A percentile compares a stretch with the other conserved stretches of the same genome.
phyloP scores from a whole-genome alignment of 768 basidiomycete species.

The Boletus barrowsii region DNA sequence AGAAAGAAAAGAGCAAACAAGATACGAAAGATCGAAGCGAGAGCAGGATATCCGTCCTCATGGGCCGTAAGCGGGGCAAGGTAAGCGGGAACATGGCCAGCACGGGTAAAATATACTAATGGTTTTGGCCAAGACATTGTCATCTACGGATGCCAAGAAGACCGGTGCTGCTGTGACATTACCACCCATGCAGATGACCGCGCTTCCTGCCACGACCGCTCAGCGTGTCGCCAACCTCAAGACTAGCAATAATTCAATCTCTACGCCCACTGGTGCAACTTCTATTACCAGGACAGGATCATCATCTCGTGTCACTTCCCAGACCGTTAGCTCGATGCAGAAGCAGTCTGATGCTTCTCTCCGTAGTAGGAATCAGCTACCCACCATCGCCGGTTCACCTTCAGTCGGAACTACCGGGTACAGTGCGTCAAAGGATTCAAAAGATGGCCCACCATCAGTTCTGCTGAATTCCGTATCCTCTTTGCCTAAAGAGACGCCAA shows the following conservation, averaged over 20 bases:
- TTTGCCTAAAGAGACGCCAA: constrained; percentile 79
- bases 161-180: constrained; percentile 64
- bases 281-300: constrained; percentile 43
- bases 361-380: constrained; percentile 70
- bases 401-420: constrained; percentile 69
- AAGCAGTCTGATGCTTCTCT: constrained; percentile 83
- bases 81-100: constrained; percentile 41
- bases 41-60: constrained; percentile 82
- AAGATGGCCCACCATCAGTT: constrained; percentile 55
- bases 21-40: constrained; percentile 83
- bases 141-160: constrained; percentile 79
- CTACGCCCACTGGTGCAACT: constrained; percentile 38
- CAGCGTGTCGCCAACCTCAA: constrained; percentile 84
- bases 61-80: constrained; percentile 90
- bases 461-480: constrained; percentile 49
- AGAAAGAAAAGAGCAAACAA: constrained; percentile 62
- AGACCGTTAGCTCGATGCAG: constrained; percentile 83
- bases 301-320: constrained; percentile 68
- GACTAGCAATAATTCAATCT: constrained; percentile 44
- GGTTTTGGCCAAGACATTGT: constrained; percentile 59
- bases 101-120: constrained; percentile 10
- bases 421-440: constrained; percentile 50
- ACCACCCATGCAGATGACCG: constrained; percentile 90
- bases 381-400: constrained; percentile 92
- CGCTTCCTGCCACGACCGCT: constrained; percentile 75